Evolutionary conservation across 441 rosid species (phyloP), one percentile per base, ranked within the genome.

Genomic region (Omphalea diandra): DNA sequence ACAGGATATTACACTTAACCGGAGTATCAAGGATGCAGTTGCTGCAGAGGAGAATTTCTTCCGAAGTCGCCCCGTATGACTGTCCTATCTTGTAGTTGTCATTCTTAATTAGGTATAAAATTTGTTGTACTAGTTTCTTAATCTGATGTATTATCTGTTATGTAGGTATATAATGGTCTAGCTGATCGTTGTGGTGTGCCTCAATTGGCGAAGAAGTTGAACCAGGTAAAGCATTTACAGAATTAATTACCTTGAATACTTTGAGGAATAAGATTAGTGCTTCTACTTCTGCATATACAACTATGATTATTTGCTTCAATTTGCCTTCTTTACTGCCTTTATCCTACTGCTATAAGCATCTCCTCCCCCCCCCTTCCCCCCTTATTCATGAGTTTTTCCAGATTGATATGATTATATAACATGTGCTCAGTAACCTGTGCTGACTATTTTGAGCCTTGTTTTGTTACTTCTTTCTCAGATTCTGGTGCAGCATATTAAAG

Each of bases 21-120:
- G 91, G 32, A 86, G 97, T 81, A 83, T 94, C 77, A 93, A 89
- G 81, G 98, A 92, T 80, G 98, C 99, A 53, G 82, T 92, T 43
- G 81, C 76, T 49, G 97, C 99, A 1, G 99, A 94, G 81, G 98
- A 93, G 68, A 93, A 90, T 67, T 94, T 94, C 88, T 94, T 94
- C 75, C 97, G 87, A 27, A 87, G 94, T 70, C 97, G 87, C 70
- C 97, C 98, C 3, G 99, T 94, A 94, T 80, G 94, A 62, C 52
- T 76, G 47, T 73, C 57, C 62, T 55, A 65, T 26, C 73, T 49
- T 56, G 57, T 47, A n/a, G 32, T n/a, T 31, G 17, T 69, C 72
- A 3, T 56, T 66, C 38, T 35, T 74, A 38, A 49, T 69, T 57
- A 62, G 40, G 50, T 67, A 46, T 31, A 44, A 63, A 56, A 43